Conservation (phyloP, 495 filamentous ascomycete species). For the Penicillium bialowiezense region DNA sequence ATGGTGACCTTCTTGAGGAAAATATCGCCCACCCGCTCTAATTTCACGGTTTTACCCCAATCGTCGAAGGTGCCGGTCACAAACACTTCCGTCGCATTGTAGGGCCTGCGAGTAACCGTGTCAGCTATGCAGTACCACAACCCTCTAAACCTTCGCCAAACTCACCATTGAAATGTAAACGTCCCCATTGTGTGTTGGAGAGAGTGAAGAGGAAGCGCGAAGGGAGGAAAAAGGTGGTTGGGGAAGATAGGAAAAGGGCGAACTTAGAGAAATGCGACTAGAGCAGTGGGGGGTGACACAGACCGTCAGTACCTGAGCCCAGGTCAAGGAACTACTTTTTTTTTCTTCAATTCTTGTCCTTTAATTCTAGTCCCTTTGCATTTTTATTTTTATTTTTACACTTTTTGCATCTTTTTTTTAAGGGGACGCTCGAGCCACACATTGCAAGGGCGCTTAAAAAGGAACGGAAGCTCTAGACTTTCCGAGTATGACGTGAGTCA, state of each 20-base stretch:
- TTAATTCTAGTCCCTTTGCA: no score
- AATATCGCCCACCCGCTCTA: slow-evolving; percentile 66
- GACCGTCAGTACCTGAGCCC: slow-evolving; percentile 10
- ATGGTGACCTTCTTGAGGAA: slow-evolving; percentile 79
- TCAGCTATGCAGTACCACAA: slow-evolving; percentile 33
- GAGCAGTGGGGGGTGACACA: slow-evolving; percentile 19
- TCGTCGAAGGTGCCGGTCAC: slow-evolving; percentile 96
- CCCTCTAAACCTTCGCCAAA: no score
- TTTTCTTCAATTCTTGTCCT: neutral
- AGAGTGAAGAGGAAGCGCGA: no score
- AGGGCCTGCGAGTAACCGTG: slow-evolving; percentile 56
- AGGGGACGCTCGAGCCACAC: no score
- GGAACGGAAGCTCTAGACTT: no score
- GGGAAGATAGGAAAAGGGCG: neutral
- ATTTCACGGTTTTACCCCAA: slow-evolving; percentile 79
- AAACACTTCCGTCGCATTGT: slow-evolving; percentile 78
- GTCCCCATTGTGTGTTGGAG: slow-evolving; percentile 28
- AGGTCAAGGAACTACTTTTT: neutral
- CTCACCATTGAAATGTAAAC: slow-evolving; percentile 46
- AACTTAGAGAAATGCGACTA: neutral
- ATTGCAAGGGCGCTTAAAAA: no score
- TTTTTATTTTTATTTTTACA: no score
- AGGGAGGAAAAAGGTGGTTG: neutral
- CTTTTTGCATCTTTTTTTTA: no score
- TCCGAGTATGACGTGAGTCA: no score